These are phyloP conservation scores for Bryopsis sp. DNA, from an alignment of 139 green algal species.

Conservation along the genomic window DNA sequence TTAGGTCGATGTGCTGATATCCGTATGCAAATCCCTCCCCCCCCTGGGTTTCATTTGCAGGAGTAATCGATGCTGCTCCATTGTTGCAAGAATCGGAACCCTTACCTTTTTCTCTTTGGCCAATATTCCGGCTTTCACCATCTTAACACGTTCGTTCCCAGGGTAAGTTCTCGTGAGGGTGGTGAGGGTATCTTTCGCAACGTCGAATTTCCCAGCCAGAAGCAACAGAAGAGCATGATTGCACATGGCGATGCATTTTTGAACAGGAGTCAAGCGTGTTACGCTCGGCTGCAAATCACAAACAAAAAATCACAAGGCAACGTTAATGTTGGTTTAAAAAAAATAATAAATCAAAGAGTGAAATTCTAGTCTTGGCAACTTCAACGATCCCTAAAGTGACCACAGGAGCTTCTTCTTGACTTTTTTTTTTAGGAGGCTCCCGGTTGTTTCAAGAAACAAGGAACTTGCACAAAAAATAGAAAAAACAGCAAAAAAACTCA, in stretches of 20 bases:
- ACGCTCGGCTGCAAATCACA: background rate
- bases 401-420: too few species aligned
- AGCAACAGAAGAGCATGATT: conserved; percentile 14
- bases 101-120: conserved; percentile 16
- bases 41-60: too few species aligned
- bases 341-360: too few species aligned
- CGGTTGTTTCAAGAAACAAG: too few species aligned
- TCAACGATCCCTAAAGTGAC: too few species aligned
- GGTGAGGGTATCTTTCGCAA: background rate
- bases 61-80: too few species aligned
- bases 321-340: too few species aligned
- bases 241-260: background rate
- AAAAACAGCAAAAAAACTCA: background rate
- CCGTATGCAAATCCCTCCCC: too few species aligned
- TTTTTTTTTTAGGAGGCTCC: too few species aligned
- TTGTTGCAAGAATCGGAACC: background rate
- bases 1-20: too few species aligned
- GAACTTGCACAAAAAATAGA: conserved; percentile 9
- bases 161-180: background rate
- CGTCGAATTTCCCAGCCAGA: background rate
- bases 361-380: too few species aligned
- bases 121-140: background rate
- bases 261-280: background rate
- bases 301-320: too few species aligned
- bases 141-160: conserved; percentile 7